These are phyloP conservation scores for Prunella vulgaris DNA, from an alignment of 257 asterid species.

Conservation along the genomic window DNA sequence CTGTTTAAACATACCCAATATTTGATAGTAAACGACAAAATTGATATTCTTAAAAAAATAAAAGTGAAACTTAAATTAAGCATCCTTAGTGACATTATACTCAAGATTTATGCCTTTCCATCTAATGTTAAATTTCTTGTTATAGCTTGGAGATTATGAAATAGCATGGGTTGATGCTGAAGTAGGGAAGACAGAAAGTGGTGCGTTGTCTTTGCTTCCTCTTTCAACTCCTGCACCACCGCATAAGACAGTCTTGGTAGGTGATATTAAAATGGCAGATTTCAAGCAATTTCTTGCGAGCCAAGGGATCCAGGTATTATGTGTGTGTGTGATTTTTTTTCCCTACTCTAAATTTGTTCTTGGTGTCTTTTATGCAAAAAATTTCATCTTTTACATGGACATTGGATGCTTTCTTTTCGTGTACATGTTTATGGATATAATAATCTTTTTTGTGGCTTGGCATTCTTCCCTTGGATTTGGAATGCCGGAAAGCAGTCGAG, in stretches of 20 bases:
- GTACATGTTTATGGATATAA: not conserved
- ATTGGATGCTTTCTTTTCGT: not conserved
- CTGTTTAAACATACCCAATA: not conserved
- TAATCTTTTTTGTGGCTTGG: not conserved
- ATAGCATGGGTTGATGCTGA: constrained; percentile 96
- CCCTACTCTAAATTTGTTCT: not conserved
- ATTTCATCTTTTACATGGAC: constrained; percentile 1
- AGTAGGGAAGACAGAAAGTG: constrained; percentile 78
- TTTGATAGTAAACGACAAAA: not conserved
- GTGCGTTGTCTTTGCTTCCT: constrained; percentile 67
- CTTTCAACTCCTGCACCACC: constrained; percentile 66
- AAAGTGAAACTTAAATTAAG: not conserved
- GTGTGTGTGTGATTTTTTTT: not conserved
- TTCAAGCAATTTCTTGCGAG: constrained; percentile 93
- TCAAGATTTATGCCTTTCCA: not conserved
- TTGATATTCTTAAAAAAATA: not conserved
- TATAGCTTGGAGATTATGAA: constrained; percentile 93
- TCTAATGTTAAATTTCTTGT: constrained; percentile 15
- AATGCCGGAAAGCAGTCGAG: not conserved
- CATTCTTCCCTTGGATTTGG: not conserved
- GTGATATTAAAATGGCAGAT: constrained; percentile 96
- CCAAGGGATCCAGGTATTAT: constrained; percentile 81
- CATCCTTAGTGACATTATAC: constrained; percentile 4
- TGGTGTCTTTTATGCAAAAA: not conserved
- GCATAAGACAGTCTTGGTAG: constrained; percentile 91